Conservation (phyloP, 306 rosid species). For the Cucurbita ficifolia region DNA sequence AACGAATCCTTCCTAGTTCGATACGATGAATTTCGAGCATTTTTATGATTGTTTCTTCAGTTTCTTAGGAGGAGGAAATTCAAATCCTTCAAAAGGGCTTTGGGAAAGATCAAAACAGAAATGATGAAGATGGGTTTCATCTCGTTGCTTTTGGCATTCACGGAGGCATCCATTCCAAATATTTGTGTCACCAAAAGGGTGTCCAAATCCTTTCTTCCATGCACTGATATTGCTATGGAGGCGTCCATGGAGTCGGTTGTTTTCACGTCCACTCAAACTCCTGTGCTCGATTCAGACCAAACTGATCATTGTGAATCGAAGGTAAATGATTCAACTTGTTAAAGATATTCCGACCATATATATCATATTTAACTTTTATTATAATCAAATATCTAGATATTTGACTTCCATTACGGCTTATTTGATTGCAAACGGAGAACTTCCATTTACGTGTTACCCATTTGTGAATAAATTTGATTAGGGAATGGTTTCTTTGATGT, state of each 20-base stretch:
- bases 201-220: slow-evolving; percentile 39
- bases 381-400: too few species aligned
- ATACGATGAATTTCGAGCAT: neutral
- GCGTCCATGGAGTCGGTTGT: slow-evolving; percentile 1
- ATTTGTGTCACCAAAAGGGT: slow-evolving; percentile 29
- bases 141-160: slow-evolving; percentile 39
- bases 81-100: slow-evolving; percentile 32
- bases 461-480: neutral
- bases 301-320: slow-evolving; percentile 27
- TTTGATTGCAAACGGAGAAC: too few species aligned
- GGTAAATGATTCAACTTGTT: slow-evolving; percentile 13
- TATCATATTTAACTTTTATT: neutral
- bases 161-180: slow-evolving; percentile 38
- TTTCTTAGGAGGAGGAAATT: slow-evolving; percentile 25
- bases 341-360: too few species aligned
- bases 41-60: neutral
- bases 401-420: too few species aligned
- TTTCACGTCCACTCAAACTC: slow-evolving; percentile 4
- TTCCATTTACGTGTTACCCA: too few species aligned
- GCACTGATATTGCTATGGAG: slow-evolving; percentile 13
- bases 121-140: slow-evolving; percentile 50
- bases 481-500: slow-evolving; percentile 50
- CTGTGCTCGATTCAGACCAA: slow-evolving; percentile 3
- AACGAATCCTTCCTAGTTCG: neutral
- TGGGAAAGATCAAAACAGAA: slow-evolving; percentile 40